Conservation (phyloP, 1,139 yeast genomes). For the Geotrichum histeridarum region DNA sequence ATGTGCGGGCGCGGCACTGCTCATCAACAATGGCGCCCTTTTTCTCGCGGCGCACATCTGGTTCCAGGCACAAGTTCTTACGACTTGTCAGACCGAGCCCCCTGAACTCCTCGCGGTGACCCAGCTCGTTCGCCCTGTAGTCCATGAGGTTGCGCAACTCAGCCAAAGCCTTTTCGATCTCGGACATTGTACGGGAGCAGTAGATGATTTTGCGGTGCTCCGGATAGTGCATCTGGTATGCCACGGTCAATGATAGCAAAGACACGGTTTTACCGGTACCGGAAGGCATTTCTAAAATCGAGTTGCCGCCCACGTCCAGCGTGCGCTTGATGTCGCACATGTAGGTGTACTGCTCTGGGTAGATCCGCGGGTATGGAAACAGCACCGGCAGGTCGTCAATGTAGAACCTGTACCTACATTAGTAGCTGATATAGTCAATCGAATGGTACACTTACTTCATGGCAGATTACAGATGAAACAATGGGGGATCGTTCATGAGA, state of each 20-base stretch:
- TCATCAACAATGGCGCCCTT: conserved; percentile 96
- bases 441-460: conserved; percentile 1
- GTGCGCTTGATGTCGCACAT: conserved; percentile 81
- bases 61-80: conserved; percentile 88
- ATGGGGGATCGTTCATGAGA: too few relatives aligned
- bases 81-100: conserved; percentile 93
- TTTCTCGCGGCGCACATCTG: conserved; percentile 77
- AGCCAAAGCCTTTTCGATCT: conserved; percentile 94
- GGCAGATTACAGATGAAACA: background rate
- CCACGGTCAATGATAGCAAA: conserved; percentile 80
- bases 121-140: conserved; percentile 73
- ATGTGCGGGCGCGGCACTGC: conserved; percentile 88
- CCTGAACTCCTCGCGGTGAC: conserved; percentile 73
- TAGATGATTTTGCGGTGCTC: conserved; percentile 91
- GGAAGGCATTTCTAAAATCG: conserved; percentile 98
- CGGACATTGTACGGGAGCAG: conserved; percentile 99
- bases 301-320: conserved; percentile 94
- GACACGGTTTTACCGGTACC: conserved; percentile 98
- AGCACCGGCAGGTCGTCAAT: conserved; percentile 93
- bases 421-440: background rate
- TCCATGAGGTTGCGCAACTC: conserved; percentile 88
- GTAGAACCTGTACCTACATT: conserved; percentile 39
- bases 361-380: conserved; percentile 95
- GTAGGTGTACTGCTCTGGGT: conserved; percentile 96
- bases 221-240: conserved; percentile 92